Evolutionary conservation across 2,329 filamentous ascomycete genomes (phyloP), one percentile per base, ranked within the genome.

Genomic region (Phaeophleospora eucalypticola): DNA sequence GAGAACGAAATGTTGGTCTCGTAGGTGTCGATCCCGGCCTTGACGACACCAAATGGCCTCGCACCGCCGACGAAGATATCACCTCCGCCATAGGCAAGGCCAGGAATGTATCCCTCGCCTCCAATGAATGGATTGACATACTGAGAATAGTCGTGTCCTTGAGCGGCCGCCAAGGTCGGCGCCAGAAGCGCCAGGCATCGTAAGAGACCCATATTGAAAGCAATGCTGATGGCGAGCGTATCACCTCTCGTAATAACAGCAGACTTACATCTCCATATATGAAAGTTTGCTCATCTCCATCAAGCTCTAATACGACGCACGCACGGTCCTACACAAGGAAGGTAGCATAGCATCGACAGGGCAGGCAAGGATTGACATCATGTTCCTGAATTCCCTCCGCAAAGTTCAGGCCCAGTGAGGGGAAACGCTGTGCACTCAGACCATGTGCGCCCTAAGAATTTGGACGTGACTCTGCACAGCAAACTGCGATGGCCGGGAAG

Each of bases 121-220:
- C 75, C 75, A 37, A 77, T 74, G 45, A 78, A 74, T 0, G 69
- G 71, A 49, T 77, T 74, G 6, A 78, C 74, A 63, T 71, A 70
- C 50, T 69, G 54, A 1, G 69, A 58, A 46, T 67, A 72, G 52
- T 73, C 63, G 38, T 53, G 42, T 33, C 57, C 55, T 8, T 53
- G 53, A 2, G 43, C 20, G 19, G 41, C 41, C 4, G 16, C 36
- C 15, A 37, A 19, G 12, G 15, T 4, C 3, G 36, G n/a, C 17
- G 19, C 9, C 15, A 37, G 18, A 16, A 37, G 36, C 16, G 19
- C 15, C 16, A 37, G 4, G 36, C 15, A 18, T 17, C 18, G 15
- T 12, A 19, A 37, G 12, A 19, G 6, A 3, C 19, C 36, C 36
- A 37, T 37, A 4, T 18, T 37, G 36, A 4, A 6, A 19, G 19